Percentiles rank a stretch among this genome's conserved stretches.
phyloP scores from a whole-genome alignment of 352 stramenopile genomes.

The Phytophthora constricta region DNA sequence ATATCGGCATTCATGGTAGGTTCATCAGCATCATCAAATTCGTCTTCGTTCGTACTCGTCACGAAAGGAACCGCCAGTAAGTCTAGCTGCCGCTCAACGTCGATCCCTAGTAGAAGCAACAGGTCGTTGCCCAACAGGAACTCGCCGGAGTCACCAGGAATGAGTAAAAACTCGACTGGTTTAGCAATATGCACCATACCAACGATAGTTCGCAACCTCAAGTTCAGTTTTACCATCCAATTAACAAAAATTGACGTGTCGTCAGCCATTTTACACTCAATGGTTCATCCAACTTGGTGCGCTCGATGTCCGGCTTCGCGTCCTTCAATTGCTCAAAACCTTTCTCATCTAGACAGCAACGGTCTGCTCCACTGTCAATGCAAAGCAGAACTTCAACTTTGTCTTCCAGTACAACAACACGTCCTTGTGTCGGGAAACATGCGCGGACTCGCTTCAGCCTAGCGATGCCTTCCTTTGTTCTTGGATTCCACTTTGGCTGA shows the following conservation, averaged over 20 bases:
- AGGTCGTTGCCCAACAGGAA: slow-evolving; percentile 24
- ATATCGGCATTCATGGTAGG: not conserved
- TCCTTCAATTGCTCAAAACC: not conserved
- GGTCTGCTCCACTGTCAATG: slow-evolving; percentile 9
- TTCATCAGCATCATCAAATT: slow-evolving; percentile 19
- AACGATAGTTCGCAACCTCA: slow-evolving; percentile 13
- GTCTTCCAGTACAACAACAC: slow-evolving; percentile 12
- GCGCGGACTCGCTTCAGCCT: slow-evolving; percentile 2
- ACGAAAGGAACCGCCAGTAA: slow-evolving; percentile 8
- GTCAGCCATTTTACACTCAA: slow-evolving; percentile 9
- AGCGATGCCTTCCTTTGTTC: slow-evolving; percentile 4
- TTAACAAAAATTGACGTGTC: slow-evolving; percentile 8
- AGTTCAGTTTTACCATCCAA: slow-evolving; percentile 11
- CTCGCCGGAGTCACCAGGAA: slow-evolving; percentile 13
- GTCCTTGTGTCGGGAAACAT: slow-evolving; percentile 1
- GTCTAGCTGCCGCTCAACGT: slow-evolving; percentile 14
- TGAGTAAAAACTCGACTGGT: slow-evolving; percentile 22
- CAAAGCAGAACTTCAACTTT: slow-evolving; percentile 7
- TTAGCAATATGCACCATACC: slow-evolving; percentile 13
- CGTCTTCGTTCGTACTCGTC: not conserved
- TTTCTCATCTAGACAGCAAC: slow-evolving; percentile 2
- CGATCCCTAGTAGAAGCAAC: slow-evolving; percentile 16
- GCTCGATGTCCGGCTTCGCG: not conserved
- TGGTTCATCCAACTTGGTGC: not conserved
- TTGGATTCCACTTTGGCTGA: not conserved